Base-by-base conservation (phyloP, 169 alveolate species). In the Theileria luwenshuni region DNA sequence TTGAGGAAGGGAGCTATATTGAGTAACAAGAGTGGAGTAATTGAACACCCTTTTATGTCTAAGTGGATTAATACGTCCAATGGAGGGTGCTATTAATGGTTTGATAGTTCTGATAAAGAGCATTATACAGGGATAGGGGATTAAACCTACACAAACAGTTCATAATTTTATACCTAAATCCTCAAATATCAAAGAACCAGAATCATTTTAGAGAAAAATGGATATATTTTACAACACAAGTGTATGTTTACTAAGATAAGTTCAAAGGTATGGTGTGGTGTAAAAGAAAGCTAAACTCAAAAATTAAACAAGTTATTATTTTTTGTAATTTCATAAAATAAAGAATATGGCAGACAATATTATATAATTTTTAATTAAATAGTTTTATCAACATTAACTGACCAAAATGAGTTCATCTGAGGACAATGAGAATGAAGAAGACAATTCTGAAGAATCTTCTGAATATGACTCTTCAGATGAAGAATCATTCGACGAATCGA, bases 401-500 rank as follows among this genome's bases (percentile, higher is more conserved):
- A n/a, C n/a, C 17, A 62, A n/a, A 35, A 62, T 62, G 72, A 62
- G 72, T 62, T 62, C 72, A 43, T 33, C 72, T 21, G 74, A 74
- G 19, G 69, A 45, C 21, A 30, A 12, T 15, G 32, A 13, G 1
- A 25, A 25, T 27, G 81, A 69, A 19, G 81, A 60, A 1, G 74
- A 72, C n/a, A 49, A 30, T 38, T 63, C 70, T 17, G 64, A 67
- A 23, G 75, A 69, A 15, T 72, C 72, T 6, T 59, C 60, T 5
- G 41, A 23, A 19, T 64, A 67, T 5, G 69, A 79, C 0, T 59
- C 48, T 1, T 49, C 72, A 7, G 81, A 68, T 45, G 74, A 63
- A 17, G 89, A 81, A 21, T 54, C 71, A 21, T 81, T 81, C n/a
- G 89, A 81, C 45, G 89, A 81, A 64, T 59, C 77, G 74, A 81